A percentile compares a stretch with the other conserved stretches of the same genome.
Evolutionary conservation across 2,329 filamentous ascomycete genomes (phyloP).

Genomic region (Catunica adiposa): DNA sequence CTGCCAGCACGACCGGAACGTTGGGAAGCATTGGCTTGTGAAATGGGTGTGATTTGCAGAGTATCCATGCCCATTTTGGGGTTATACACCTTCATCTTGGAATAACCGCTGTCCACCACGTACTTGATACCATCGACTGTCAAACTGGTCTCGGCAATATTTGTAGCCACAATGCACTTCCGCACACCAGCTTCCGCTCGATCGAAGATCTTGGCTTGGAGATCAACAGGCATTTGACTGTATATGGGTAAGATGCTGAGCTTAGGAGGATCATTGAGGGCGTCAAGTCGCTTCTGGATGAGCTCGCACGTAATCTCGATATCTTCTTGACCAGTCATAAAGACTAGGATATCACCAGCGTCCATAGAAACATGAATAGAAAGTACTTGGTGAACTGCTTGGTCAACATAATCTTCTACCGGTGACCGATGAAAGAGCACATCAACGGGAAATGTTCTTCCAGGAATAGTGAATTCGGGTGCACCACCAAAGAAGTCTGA

Average conservation of each 20-base stretch:
- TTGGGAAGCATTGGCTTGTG: constrained; percentile 88
- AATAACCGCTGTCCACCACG: constrained; percentile 89
- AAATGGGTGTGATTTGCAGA: constrained; percentile 91
- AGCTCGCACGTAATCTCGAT: constrained; percentile 95
- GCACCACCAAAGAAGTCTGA: constrained; percentile 92
- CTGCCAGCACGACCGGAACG: constrained; percentile 84
- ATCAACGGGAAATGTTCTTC: constrained; percentile 91
- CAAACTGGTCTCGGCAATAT: constrained; percentile 94
- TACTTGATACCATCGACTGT: constrained; percentile 99
- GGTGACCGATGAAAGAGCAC: constrained; percentile 89
- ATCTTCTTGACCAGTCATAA: constrained; percentile 98
- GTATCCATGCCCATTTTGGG: constrained; percentile 99
- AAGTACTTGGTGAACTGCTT: constrained; percentile 86
- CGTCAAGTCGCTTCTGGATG: constrained; percentile 68
- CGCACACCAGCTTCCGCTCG: constrained; percentile 75
- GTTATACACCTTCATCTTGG: constrained; percentile 97
- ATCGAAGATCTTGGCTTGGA: constrained; percentile 97
- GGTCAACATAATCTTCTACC: constrained; percentile 95
- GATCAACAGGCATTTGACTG: constrained; percentile 96
- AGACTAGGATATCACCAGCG: constrained; percentile 83
- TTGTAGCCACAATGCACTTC: constrained; percentile 96
- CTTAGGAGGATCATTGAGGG: constrained; percentile 87
- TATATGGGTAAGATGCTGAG: constrained; percentile 93
- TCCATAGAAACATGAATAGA: constrained; percentile 94
- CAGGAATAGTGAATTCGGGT: constrained; percentile 90